These are phyloP conservation scores for Amaranthus tricolor DNA, from an alignment of 179 eudicot genomes.

Conservation along the genomic window DNA sequence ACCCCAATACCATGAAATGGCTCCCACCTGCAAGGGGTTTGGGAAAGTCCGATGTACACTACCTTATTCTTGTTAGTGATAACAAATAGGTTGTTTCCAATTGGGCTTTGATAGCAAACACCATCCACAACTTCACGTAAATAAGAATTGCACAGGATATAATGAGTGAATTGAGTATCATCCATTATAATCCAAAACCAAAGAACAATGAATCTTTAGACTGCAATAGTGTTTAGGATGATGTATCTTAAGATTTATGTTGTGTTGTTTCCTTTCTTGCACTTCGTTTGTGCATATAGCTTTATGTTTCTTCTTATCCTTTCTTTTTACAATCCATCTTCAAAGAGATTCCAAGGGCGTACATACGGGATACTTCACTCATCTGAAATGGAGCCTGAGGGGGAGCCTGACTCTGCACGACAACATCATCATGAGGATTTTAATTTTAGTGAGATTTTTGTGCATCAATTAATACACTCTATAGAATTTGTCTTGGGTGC, in stretches of 20 bases:
- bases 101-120: too few relatives aligned
- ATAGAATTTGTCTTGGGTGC: constrained; percentile 98
- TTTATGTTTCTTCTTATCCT: constrained; percentile 13
- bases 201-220: too few relatives aligned
- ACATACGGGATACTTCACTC: constrained; percentile 80
- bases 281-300: neutral
- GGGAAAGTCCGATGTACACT: too few relatives aligned
- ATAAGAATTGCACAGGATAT: neutral
- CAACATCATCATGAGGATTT: constrained; percentile 79
- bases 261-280: neutral
- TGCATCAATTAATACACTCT: constrained; percentile 96
- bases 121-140: too few relatives aligned
- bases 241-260: neutral
- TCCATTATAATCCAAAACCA: neutral
- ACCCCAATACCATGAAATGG: too few relatives aligned
- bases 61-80: too few relatives aligned
- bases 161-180: neutral
- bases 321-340: constrained; percentile 12
- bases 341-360: constrained; percentile 96
- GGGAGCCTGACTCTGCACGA: constrained; percentile 74
- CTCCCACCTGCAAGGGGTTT: too few relatives aligned
- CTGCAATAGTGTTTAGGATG: neutral
- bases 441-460: constrained; percentile 94
- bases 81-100: too few relatives aligned
- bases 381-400: constrained; percentile 66